Evolutionary conservation across 2,329 filamentous ascomycete genomes (phyloP), one percentile per base, ranked within the genome.

Genomic region (Albifimbria verrucaria): DNA sequence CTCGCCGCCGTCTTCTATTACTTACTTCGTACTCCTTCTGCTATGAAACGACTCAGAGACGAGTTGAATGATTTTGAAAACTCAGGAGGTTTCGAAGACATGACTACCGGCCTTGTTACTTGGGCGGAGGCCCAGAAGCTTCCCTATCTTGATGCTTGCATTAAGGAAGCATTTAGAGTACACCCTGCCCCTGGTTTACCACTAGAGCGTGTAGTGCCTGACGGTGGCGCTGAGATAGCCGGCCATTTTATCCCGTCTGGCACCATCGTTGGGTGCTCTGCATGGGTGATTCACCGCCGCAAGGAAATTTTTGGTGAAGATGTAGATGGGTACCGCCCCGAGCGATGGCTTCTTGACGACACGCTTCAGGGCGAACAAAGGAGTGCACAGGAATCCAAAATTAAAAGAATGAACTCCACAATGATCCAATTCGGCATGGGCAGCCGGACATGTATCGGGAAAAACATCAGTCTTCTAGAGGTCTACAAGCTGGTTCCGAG

Each of bases 131-230:
- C 78, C 48, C 87, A 90, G 66, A 81, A 80, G 51, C 77, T 94
- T 2, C 82, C 83, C 0, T 94, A 92, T 66, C 81, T 94, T 6
- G 87, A 92, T 62, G 89, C 89, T 3, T 86, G 85, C 52, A 79
- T 93, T 61, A 89, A 92, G 63, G 90, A 94, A 68, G 82, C 86
- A 4, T 89, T 92, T 73, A 82, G 89, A 12, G 66, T 91, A 60
- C 88, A 92, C 65, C 89, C 90, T 0, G 87, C 89, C 0, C 80
- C 87, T 0, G 89, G 88, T 0, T 72, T 92, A 5, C 84, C 86
- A 0, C 75, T 93, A 43, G 89, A 93, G 68, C 81, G 90, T 55
- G 75, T 92, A 45, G 87, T 90, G 0, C 89, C 89, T 0, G 69
- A 76, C 0, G 75, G 80, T 20, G 88, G 88, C 10, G 76, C 79